Evolutionary conservation across 108 stramenopile species (phyloP).

Genomic region (Nitzschia putrida): DNA sequence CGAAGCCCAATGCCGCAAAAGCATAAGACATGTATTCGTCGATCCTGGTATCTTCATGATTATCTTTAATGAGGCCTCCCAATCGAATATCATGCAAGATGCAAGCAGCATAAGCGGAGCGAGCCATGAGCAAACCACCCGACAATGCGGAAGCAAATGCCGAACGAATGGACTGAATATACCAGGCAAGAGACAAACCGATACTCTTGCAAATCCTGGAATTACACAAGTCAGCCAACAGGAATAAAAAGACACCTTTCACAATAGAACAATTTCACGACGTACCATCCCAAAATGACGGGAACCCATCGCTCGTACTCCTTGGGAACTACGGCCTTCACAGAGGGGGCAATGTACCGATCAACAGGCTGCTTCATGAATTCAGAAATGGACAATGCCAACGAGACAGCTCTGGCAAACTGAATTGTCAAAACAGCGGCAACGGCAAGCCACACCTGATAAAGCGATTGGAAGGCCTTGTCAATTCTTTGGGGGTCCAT

Average conservation of each 20-base stretch:
- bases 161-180: slow-evolving; percentile 82
- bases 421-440: slow-evolving; percentile 87
- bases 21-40: slow-evolving; percentile 87
- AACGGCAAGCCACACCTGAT: slow-evolving; percentile 86
- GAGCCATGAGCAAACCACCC: slow-evolving; percentile 89
- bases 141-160: slow-evolving; percentile 85
- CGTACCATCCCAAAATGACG: slow-evolving; percentile 60
- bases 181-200: slow-evolving; percentile 91
- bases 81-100: slow-evolving; percentile 38
- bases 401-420: slow-evolving; percentile 85
- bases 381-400: slow-evolving; percentile 84
- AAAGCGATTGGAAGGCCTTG: slow-evolving; percentile 60
- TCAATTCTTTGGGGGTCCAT: slow-evolving; percentile 88
- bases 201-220: slow-evolving; percentile 67
- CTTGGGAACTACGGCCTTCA: slow-evolving; percentile 62
- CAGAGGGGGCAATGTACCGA: slow-evolving; percentile 65
- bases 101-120: slow-evolving; percentile 56
- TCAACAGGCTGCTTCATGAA: slow-evolving; percentile 69
- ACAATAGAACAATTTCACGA: background rate
- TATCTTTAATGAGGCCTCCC: slow-evolving; percentile 58
- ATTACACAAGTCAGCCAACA: background rate
- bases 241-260: background rate
- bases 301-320: slow-evolving; percentile 89
- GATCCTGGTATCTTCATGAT: slow-evolving; percentile 62
- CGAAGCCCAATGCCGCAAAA: slow-evolving; percentile 83